These are phyloP conservation scores for Naegleria fowleri DNA, from an alignment of 208 protist species.

Conservation along the genomic window DNA sequence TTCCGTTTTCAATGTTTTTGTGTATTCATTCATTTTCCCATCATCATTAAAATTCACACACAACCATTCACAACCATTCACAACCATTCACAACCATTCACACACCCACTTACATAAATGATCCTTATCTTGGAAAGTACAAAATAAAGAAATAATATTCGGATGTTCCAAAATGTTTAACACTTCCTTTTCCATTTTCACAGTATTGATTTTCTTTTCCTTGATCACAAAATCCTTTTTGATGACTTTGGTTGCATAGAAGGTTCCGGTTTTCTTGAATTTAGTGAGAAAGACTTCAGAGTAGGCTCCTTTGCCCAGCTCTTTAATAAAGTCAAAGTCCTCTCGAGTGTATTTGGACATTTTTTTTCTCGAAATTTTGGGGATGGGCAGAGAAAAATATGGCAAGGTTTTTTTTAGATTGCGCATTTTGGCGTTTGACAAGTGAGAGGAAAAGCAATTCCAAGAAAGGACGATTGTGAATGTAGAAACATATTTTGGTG, in stretches of 20 bases:
- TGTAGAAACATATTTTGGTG: too few species aligned
- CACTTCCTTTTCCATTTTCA: constrained; percentile 30
- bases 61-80: not conserved
- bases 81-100: not conserved
- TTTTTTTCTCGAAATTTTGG: not conserved
- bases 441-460: too few species aligned
- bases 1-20: too few species aligned
- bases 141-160: constrained; percentile 27
- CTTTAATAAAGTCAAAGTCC: constrained; percentile 2
- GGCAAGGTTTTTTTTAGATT: too few species aligned
- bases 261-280: constrained; percentile 10
- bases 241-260: constrained; percentile 32
- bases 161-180: constrained; percentile 22
- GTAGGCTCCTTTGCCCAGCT: constrained; percentile 26
- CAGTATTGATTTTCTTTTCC: constrained; percentile 27
- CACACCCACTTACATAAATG: constrained; percentile 21
- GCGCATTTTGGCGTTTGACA: too few species aligned
- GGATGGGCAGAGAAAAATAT: too few species aligned
- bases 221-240: not conserved
- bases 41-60: not conserved
- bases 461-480: too few species aligned
- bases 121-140: constrained; percentile 32
- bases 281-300: not conserved
- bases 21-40: too few species aligned
- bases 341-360: not conserved